These are phyloP conservation scores for Hypoxylon sp. DNA, from an alignment of 2,329 filamentous ascomycete species.

Conservation along the genomic window DNA sequence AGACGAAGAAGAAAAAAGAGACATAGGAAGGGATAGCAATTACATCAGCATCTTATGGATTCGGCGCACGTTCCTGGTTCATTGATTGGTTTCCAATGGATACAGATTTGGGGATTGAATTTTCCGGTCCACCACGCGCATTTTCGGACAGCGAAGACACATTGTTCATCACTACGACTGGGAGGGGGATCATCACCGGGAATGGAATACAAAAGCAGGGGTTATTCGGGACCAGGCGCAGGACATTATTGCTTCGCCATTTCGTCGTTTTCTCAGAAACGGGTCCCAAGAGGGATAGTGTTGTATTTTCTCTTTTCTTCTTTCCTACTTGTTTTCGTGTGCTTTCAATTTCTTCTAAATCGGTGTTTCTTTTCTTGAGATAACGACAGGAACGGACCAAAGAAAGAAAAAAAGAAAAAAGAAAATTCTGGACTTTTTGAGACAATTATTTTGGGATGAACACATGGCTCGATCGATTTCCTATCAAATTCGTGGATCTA, in stretches of 20 bases:
- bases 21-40: conserved; percentile 40
- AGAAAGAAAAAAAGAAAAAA: conserved; percentile 16
- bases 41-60: conserved; percentile 45
- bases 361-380: not conserved
- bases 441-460: conserved; percentile 15
- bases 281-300: conserved; percentile 24
- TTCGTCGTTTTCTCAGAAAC: conserved; percentile 26
- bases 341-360: conserved; percentile 16
- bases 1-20: conserved; percentile 30
- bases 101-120: conserved; percentile 31
- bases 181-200: conserved; percentile 42
- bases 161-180: conserved; percentile 36
- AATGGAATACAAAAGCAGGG: conserved; percentile 39
- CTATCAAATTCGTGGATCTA: conserved; percentile 29
- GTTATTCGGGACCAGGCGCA: conserved; percentile 40
- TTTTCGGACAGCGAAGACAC: conserved; percentile 40
- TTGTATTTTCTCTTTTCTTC: conserved; percentile 24
- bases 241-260: conserved; percentile 33
- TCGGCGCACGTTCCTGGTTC: conserved; percentile 44
- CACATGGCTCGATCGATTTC: conserved; percentile 36
- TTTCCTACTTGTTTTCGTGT: conserved; percentile 23
- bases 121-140: conserved; percentile 38
- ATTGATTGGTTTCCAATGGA: conserved; percentile 41
- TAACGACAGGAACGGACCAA: not conserved
- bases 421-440: conserved; percentile 15